Evolutionary conservation across 805 yeast genomes (phyloP).

Genomic region (Komagataella populi): DNA sequence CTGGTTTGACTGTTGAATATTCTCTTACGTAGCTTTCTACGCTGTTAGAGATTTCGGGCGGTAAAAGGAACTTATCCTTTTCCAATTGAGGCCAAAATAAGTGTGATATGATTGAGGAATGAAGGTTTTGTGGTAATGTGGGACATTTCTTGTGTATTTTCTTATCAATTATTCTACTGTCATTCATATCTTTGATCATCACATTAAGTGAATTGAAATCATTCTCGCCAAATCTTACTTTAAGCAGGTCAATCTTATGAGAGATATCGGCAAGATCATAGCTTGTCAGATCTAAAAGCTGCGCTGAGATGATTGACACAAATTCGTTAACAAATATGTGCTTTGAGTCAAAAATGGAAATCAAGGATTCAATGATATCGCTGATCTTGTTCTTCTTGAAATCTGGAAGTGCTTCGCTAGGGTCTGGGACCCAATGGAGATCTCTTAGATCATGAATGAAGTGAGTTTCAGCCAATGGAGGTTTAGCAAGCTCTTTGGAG

Average conservation of each 20-base stretch:
- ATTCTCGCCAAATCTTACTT: slow-evolving; percentile 49
- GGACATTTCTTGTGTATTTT: slow-evolving; percentile 16
- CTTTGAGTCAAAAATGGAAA: slow-evolving; percentile 61
- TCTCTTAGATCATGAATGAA: slow-evolving; percentile 28
- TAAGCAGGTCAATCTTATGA: slow-evolving; percentile 36
- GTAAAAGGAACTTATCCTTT: slow-evolving; percentile 31
- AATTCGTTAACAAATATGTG: slow-evolving; percentile 55
- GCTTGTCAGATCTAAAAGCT: slow-evolving; percentile 29
- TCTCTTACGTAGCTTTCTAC: slow-evolving; percentile 27
- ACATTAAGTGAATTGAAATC: slow-evolving; percentile 64
- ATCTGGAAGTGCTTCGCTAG: slow-evolving; percentile 82
- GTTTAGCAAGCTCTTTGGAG: slow-evolving; percentile 33
- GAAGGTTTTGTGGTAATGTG: slow-evolving; percentile 18
- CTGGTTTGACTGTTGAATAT: slow-evolving; percentile 33
- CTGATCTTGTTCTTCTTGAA: slow-evolving; percentile 46
- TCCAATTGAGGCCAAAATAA: slow-evolving; percentile 68
- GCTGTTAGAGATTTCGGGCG: slow-evolving; percentile 25
- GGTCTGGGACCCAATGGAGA: slow-evolving; percentile 70
- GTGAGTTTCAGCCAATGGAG: slow-evolving; percentile 9
- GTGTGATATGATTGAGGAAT: slow-evolving; percentile 57
- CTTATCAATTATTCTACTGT: slow-evolving; percentile 34
- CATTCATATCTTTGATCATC: slow-evolving; percentile 64
- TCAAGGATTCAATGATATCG: slow-evolving; percentile 59
- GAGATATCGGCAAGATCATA: slow-evolving; percentile 26
- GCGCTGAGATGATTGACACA: slow-evolving; percentile 41